These are phyloP conservation scores for Trichoderma virens DNA, from an alignment of 495 filamentous ascomycete genomes.

Conservation along the genomic window DNA sequence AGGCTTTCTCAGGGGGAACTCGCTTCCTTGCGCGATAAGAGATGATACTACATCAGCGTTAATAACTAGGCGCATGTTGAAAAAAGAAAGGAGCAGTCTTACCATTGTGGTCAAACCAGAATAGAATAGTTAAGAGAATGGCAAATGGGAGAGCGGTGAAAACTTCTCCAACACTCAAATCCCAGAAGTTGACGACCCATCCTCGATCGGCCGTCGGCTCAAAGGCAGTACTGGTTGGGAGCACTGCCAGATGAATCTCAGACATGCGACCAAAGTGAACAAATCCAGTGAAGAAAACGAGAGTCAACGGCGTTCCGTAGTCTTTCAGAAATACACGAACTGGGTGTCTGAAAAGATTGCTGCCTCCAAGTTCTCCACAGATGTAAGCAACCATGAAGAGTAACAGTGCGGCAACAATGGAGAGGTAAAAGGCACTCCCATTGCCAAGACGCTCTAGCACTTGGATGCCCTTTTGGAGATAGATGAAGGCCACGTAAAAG, in stretches of 20 bases:
- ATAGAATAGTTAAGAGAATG: slow-evolving; percentile 75
- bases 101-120: slow-evolving; percentile 93
- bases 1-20: slow-evolving; percentile 86
- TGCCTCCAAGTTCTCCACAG: slow-evolving; percentile 60
- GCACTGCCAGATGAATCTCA: slow-evolving; percentile 50
- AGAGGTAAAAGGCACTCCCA: slow-evolving; percentile 60
- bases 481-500: slow-evolving; percentile 83
- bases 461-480: slow-evolving; percentile 78
- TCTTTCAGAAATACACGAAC: slow-evolving; percentile 74
- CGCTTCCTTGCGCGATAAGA: slow-evolving; percentile 84
- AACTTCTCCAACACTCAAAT: slow-evolving; percentile 62
- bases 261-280: slow-evolving; percentile 76
- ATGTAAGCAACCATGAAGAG: slow-evolving; percentile 66
- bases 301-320: slow-evolving; percentile 74
- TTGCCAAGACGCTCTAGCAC: slow-evolving; percentile 54
- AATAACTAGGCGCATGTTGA: slow-evolving; percentile 11
- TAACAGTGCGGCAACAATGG: slow-evolving; percentile 63
- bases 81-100: slow-evolving; percentile 11
- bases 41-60: slow-evolving; percentile 54
- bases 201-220: slow-evolving; percentile 67
- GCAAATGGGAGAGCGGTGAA: slow-evolving; percentile 89
- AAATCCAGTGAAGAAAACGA: slow-evolving; percentile 84
- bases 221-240: slow-evolving; percentile 73
- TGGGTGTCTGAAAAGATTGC: slow-evolving; percentile 61
- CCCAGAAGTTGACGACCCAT: slow-evolving; percentile 89